A percentile compares a stretch with the other conserved stretches of the same genome.
Evolutionary conservation across 2,329 filamentous ascomycete genomes (phyloP).

Genomic region (Aspergillus pseudoviridinutans): DNA sequence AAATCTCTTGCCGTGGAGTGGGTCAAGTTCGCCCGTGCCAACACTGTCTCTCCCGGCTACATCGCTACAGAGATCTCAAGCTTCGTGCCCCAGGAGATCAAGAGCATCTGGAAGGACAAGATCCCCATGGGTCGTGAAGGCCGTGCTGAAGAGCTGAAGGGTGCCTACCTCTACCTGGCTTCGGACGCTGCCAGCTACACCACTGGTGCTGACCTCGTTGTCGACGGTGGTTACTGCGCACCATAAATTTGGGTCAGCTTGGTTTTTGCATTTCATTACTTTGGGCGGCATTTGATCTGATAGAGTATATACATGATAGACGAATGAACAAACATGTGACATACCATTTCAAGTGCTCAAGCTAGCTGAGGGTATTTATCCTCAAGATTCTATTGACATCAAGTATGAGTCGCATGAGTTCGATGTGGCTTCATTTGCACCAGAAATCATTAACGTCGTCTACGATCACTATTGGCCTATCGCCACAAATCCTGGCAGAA

Average conservation of each 20-base stretch:
- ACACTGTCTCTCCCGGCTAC: slow-evolving; percentile 71
- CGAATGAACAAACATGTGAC: not conserved
- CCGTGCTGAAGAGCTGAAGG: slow-evolving; percentile 71
- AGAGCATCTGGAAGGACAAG: slow-evolving; percentile 71
- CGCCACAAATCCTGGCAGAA: slow-evolving; percentile 4
- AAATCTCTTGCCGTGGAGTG: slow-evolving; percentile 72
- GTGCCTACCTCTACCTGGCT: slow-evolving; percentile 75
- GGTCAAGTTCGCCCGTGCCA: slow-evolving; percentile 69
- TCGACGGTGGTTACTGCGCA: slow-evolving; percentile 67
- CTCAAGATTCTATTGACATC: too few species aligned
- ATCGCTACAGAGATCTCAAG: slow-evolving; percentile 69
- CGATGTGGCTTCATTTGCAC: too few species aligned
- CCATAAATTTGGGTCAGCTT: slow-evolving; percentile 8
- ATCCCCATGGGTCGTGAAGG: slow-evolving; percentile 77
- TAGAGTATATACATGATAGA: slow-evolving; percentile 1
- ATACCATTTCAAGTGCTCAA: not conserved
- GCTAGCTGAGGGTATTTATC: too few species aligned
- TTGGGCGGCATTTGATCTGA: not conserved
- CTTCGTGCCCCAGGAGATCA: slow-evolving; percentile 62
- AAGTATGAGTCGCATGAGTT: too few species aligned
- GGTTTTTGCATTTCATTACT: too few species aligned
- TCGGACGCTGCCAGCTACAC: slow-evolving; percentile 80
- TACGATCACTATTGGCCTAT: not conserved
- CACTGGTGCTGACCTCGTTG: slow-evolving; percentile 68
- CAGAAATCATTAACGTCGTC: too few species aligned